A percentile compares a stretch with the other conserved stretches of the same genome.
Evolutionary conservation across 371 early-diverging fungal genomes (phyloP).

Genomic region (Syncephalastrum sp.): DNA sequence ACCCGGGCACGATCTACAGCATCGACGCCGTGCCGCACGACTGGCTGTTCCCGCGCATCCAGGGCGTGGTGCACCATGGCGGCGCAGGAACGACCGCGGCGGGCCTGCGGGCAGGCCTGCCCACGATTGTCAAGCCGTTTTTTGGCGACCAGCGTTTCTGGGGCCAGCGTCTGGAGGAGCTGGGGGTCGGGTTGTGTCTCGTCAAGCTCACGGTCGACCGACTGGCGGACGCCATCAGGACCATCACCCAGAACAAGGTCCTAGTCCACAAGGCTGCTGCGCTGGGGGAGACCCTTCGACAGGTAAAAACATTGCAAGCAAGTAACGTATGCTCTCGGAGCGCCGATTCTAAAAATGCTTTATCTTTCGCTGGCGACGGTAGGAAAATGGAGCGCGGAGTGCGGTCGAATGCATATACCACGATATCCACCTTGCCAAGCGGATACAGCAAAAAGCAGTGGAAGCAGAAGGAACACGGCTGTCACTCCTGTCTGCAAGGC

Average conservation of each 20-base stretch:
- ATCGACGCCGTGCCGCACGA: slow-evolving; percentile 77
- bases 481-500: not conserved
- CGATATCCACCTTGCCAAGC: slow-evolving; percentile 53
- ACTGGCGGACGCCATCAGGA: slow-evolving; percentile 49
- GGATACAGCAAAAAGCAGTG: slow-evolving; percentile 11
- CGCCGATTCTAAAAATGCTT: too few relatives aligned
- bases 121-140: slow-evolving; percentile 78
- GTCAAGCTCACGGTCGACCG: slow-evolving; percentile 55
- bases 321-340: too few relatives aligned
- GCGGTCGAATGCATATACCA: slow-evolving; percentile 65
- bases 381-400: slow-evolving; percentile 64
- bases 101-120: slow-evolving; percentile 72
- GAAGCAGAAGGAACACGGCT: slow-evolving; percentile 1
- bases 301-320: slow-evolving; percentile 16
- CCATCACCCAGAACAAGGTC: slow-evolving; percentile 57
- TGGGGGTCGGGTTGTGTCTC: slow-evolving; percentile 63
- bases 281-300: slow-evolving; percentile 58
- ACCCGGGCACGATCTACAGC: slow-evolving; percentile 50
- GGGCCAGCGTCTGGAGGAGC: slow-evolving; percentile 67
- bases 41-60: slow-evolving; percentile 79
- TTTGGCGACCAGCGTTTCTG: slow-evolving; percentile 88
- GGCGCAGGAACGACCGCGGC: slow-evolving; percentile 88
- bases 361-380: not conserved
- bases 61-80: slow-evolving; percentile 83
- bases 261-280: slow-evolving; percentile 58